Percentiles rank a stretch among this genome's conserved stretches.
These are phyloP conservation scores for Auricularia sp. DNA, from an alignment of 768 basidiomycete genomes.

Conservation along the genomic window DNA sequence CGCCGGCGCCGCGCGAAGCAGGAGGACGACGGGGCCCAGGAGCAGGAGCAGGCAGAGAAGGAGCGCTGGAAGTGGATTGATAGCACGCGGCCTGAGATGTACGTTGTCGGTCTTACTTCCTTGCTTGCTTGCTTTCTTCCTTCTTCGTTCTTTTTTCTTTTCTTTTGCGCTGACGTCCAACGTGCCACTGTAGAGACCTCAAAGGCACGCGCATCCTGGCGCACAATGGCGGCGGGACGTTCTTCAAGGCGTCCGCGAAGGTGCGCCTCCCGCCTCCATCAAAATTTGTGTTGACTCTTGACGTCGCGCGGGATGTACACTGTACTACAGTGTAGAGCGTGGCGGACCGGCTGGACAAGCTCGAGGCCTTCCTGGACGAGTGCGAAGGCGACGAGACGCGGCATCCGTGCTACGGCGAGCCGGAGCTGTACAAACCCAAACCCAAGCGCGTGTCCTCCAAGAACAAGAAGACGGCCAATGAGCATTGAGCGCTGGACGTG, in stretches of 20 bases:
- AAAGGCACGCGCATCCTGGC: neutral
- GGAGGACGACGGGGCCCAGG: neutral
- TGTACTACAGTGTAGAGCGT: neutral
- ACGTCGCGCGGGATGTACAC: too few relatives aligned
- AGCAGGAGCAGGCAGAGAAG: neutral
- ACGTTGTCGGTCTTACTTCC: neutral
- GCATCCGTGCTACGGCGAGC: neutral
- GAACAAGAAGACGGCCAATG: neutral
- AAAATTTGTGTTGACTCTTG: neutral
- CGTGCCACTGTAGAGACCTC: neutral
- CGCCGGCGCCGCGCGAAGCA: neutral
- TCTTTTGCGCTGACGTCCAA: too few relatives aligned
- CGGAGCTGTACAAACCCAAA: neutral
- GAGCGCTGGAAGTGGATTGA: neutral
- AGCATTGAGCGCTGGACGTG: neutral
- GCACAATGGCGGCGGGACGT: neutral
- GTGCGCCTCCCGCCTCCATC: neutral
- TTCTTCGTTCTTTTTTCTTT: too few relatives aligned
- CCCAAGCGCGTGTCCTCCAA: neutral
- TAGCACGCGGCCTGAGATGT: neutral
- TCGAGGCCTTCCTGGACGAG: neutral
- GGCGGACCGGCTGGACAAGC: neutral
- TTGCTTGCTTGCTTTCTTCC: too few relatives aligned
- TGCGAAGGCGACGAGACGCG: neutral
- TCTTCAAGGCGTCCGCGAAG: neutral